Evolutionary conservation across 441 rosid species (phyloP).

Genomic region (Erodium trifolium): DNA sequence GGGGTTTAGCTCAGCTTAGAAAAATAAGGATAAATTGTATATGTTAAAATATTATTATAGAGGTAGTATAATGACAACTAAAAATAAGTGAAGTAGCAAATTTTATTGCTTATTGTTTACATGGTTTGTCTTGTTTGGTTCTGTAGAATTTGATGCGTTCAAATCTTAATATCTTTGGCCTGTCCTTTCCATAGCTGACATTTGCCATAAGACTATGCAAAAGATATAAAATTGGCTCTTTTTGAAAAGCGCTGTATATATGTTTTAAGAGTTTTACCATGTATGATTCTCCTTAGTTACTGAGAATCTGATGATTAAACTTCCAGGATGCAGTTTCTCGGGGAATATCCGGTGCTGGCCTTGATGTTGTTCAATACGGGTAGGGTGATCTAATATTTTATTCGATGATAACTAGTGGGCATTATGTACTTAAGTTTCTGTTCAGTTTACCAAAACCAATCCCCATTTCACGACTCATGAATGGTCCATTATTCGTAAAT

Average conservation of each 20-base stretch:
- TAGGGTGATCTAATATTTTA: constrained; percentile 22
- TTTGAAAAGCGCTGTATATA: background rate
- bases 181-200: background rate
- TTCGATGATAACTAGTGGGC: constrained; percentile 8
- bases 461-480: background rate
- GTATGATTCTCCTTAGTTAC: background rate
- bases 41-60: constrained; percentile 1
- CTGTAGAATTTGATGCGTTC: background rate
- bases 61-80: background rate
- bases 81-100: background rate
- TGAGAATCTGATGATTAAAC: constrained; percentile 17
- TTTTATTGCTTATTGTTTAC: background rate
- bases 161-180: background rate
- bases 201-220: background rate
- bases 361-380: constrained; percentile 88
- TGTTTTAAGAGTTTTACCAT: background rate
- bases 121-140: constrained; percentile 7
- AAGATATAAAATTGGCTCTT: background rate
- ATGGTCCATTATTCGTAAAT: background rate
- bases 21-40: background rate
- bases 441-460: constrained; percentile 10
- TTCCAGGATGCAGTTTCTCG: constrained; percentile 84
- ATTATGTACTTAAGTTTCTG: constrained; percentile 2
- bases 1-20: background rate
- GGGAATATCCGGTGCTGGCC: constrained; percentile 63